Base-by-base conservation (phyloP, 73 alveolate genomes). In the Symbiodinium natans region DNA sequence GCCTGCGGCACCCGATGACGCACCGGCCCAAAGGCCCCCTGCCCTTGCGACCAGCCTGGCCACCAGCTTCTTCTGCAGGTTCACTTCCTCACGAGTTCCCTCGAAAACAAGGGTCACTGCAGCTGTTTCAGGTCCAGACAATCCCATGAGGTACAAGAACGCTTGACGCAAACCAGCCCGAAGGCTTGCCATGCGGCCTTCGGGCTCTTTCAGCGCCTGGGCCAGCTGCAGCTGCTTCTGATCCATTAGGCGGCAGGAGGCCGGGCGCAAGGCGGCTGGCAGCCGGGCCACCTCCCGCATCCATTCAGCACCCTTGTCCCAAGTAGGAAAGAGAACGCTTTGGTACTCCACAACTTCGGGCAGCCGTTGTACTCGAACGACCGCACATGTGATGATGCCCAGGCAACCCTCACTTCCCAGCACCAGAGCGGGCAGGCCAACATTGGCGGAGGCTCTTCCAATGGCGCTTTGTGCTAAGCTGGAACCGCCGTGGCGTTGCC, bases 21-120 rank as follows among this genome's bases (percentile, higher is more conserved):
- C 99, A 36, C 99, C 99, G 17, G 99, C 99, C 74, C 99, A 93
- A 86, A 99, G 92, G 6, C 99, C 99, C 54, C 99, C 93, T 93
- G 89, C 99, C 92, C 99, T 97, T 77, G 86, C 85, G 48, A 99
- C 99, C 36, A 99, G 86, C 42, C 71, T 56, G 83, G 85, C 29
- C 33, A 39, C 4, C 82, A 48, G 82, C 93, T 85, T 43, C 82
- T 85, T 85, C 54, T 85, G 93, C 93, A 85, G 56, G 6, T 85
- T 85, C 56, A 85, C 93, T 33, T 85, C 93, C 34, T 80, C 82
- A 11, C 93, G 93, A 33, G 34, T 46, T 39, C 93, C 93, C 38
- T 85, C 93, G n/a, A 85, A 85, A 36, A 85, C 93, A 8, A 85
- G 54, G 5, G 93, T 85, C 4, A 85, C 93, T 2, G 93, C 93